These are phyloP conservation scores for Alternaria alternata DNA, from an alignment of 2,329 filamentous ascomycete genomes.

Conservation along the genomic window DNA sequence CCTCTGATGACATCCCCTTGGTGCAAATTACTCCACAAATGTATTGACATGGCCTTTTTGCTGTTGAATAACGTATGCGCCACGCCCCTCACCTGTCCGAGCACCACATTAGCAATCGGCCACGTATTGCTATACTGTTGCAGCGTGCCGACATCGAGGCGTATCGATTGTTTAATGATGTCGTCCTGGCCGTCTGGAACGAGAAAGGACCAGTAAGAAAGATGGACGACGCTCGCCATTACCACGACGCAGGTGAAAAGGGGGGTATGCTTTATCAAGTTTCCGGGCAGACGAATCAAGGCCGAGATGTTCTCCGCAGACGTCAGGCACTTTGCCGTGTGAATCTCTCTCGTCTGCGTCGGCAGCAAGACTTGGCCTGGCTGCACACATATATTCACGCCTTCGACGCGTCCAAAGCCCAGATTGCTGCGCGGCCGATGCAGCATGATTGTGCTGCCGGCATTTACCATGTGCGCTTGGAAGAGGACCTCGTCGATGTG, in stretches of 20 bases:
- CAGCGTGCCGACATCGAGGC: constrained; percentile 79
- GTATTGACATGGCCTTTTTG: constrained; percentile 53
- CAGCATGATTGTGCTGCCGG: constrained; percentile 51
- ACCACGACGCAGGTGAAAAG: constrained; percentile 54
- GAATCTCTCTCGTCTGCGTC: constrained; percentile 62
- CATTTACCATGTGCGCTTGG: constrained; percentile 81
- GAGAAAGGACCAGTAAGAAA: constrained; percentile 74
- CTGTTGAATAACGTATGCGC: constrained; percentile 73
- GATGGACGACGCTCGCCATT: constrained; percentile 44
- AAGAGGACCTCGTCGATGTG: constrained; percentile 87
- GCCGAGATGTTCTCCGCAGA: constrained; percentile 80
- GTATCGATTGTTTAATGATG: constrained; percentile 76
- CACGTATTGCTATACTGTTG: constrained; percentile 73
- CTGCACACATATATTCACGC: constrained; percentile 70
- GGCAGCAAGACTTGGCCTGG: constrained; percentile 61
- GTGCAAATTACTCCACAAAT: constrained; percentile 49
- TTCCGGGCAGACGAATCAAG: constrained; percentile 76
- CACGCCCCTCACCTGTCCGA: constrained; percentile 77
- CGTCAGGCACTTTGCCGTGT: constrained; percentile 81
- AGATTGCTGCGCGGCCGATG: constrained; percentile 56
- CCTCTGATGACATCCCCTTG: constrained; percentile 45
- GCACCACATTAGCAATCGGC: constrained; percentile 74
- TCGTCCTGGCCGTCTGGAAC: constrained; percentile 64
- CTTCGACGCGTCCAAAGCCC: constrained; percentile 47
- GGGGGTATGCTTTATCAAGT: constrained; percentile 72